Conservation (phyloP, 352 stramenopile species). For the Globisporangium uncinulatum region DNA sequence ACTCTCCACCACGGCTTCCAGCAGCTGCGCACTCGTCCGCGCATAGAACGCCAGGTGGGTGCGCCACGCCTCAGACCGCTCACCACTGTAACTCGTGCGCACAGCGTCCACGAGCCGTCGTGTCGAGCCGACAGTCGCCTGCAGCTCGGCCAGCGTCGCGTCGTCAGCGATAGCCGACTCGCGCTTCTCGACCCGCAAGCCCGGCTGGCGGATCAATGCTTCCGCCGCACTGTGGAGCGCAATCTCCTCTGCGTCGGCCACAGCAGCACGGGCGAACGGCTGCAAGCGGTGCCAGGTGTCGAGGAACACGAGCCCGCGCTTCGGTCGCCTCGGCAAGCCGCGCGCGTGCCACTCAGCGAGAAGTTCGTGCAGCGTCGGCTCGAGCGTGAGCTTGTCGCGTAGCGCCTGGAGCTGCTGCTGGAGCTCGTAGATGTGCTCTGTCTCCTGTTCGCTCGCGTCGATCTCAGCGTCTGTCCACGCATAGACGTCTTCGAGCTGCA, state of each 20-base stretch:
- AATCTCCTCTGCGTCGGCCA: constrained; percentile 31
- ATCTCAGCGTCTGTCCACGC: constrained; percentile 48
- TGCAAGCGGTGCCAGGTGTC: constrained; percentile 12
- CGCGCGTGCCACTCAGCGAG: constrained; percentile 7
- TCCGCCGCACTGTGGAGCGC: constrained; percentile 35
- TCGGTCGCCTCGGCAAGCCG: constrained; percentile 1
- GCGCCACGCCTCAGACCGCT: constrained; percentile 5
- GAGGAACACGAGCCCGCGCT: background rate
- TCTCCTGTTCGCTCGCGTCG: constrained; percentile 33
- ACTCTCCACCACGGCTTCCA: constrained; percentile 2
- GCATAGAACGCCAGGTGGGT: constrained; percentile 10
- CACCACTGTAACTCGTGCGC: constrained; percentile 5
- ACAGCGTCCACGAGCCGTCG: constrained; percentile 3
- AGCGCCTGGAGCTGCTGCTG: constrained; percentile 23
- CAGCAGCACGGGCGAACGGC: constrained; percentile 14
- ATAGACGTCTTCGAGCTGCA: constrained; percentile 29
- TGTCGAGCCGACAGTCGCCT: background rate
- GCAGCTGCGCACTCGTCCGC: constrained; percentile 15
- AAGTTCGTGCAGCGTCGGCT: constrained; percentile 1
- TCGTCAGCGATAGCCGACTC: background rate
- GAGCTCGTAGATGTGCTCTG: constrained; percentile 35
- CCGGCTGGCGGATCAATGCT: constrained; percentile 38
- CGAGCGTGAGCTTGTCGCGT: constrained; percentile 22
- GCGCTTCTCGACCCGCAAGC: constrained; percentile 12
- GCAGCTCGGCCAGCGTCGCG: constrained; percentile 1